Base-by-base conservation (phyloP, 108 stramenopile genomes). In the Poteriospumella lacustris region DNA sequence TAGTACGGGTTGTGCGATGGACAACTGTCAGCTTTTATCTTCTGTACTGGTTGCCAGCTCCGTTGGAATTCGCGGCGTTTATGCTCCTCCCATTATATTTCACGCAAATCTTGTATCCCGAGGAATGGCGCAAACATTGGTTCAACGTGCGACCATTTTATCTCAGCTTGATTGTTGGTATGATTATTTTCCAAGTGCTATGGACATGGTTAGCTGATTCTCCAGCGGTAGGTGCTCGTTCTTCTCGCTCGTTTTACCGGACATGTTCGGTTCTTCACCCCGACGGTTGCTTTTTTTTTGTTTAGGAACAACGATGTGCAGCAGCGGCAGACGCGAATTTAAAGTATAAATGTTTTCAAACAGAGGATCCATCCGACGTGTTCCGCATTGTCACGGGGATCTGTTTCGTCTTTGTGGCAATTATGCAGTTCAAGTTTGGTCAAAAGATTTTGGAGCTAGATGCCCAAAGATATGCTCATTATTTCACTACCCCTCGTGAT, bases 31-130 rank as follows among this genome's bases (percentile, higher is more conserved):
- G 19, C 9, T 84, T 84, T 60, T 82, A 79, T 68, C 41, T 82
- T 0, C 78, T 84, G 44, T 84, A 84, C 47, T 84, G 83, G 83
- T 36, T 79, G 1, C 83, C 83, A 26, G 79, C 79, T 39, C 83
- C 83, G 24, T 42, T 84, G 1, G 80, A 84, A 40, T 84, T 84
- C 39, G 83, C 67, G 28, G 36, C 70, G 29, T 84, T 84, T 69
- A 33, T 82, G 39, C 77, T 84, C 1, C 78, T 84, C 2, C 83
- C 83, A 15, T 43, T 84, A 12, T 82, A 78, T 77, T 84, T 81
- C 42, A 42, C 80, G 42, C 78, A 82, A 47, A 81, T 82, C 19
- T 2, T 41, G 29, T 28, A 72, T 79, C 68, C 38, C 39, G 5
- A 67, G 12, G 9, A 33, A 40, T 79, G 44, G 52, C 28, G 1